Evolutionary conservation across 2,329 filamentous ascomycete species (phyloP).

Genomic region (Dothidotthia symphoricarpi): DNA sequence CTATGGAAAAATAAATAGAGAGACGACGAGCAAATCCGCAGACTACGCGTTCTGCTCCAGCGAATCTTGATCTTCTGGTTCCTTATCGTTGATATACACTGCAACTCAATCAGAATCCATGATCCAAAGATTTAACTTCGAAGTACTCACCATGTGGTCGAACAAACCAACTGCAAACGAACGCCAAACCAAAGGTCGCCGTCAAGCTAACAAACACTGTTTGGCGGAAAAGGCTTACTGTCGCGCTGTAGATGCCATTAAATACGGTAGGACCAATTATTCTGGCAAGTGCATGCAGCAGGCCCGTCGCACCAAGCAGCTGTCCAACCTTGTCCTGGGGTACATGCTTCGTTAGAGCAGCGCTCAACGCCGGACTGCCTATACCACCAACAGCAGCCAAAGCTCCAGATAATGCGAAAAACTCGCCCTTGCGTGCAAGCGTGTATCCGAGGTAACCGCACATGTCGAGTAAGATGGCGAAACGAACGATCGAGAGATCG

Average conservation of each 20-base stretch:
- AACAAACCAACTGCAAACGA: constrained; percentile 68
- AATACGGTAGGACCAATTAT: constrained; percentile 79
- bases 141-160: constrained; percentile 67
- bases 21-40: too few species aligned
- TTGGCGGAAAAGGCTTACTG: constrained; percentile 74
- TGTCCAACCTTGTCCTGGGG: constrained; percentile 78
- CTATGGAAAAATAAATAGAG: too few species aligned
- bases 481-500: constrained; percentile 74
- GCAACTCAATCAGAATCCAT: too few species aligned
- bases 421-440: constrained; percentile 57
- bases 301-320: constrained; percentile 81
- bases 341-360: constrained; percentile 85
- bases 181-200: constrained; percentile 63
- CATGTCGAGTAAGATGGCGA: constrained; percentile 73
- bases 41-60: too few species aligned
- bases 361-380: constrained; percentile 79
- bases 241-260: constrained; percentile 80
- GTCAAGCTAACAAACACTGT: constrained; percentile 77
- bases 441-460: constrained; percentile 74
- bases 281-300: constrained; percentile 78
- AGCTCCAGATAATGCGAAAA: constrained; percentile 72
- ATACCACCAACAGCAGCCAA: constrained; percentile 78
- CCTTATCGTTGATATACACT: too few species aligned
- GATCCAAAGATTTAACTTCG: too few species aligned
- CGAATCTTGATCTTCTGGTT: too few species aligned